Base-by-base conservation (phyloP, 257 asterid species). In the Solanum bulbocastanum region DNA sequence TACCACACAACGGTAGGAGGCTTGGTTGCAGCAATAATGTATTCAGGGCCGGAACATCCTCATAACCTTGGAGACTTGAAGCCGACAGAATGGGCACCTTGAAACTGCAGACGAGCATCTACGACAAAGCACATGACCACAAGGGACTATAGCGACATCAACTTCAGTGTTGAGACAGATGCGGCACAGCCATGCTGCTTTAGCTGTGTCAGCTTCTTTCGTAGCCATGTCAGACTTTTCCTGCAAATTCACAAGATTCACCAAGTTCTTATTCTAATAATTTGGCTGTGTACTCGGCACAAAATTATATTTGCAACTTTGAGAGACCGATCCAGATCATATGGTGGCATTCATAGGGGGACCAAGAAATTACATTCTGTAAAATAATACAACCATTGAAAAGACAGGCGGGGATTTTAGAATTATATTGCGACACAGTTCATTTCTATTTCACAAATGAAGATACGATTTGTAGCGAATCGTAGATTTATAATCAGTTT, bases 131-230 rank as follows among this genome's bases (percentile, higher is more conserved):
- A 96, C 98, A 90, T 96, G 99, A 74, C 99, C 99, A 73, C 99
- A 96, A 27, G 98, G 98, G 87, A 96, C 91, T 82, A 96, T 87
- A 30, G 96, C 92, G 69, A 95, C 93, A 40, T 96, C 98, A 9
- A 96, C 95, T 92, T 96, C 99, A 89, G 90, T 94, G 83, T 86
- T 94, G 90, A 96, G 93, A 89, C 99, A 96, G 46, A 96, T 95
- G 89, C 99, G 92, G 88, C 99, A 96, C 12, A 93, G 90, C 99
- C 99, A 96, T 75, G 99, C 98, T 78, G 97, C 88, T 94, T 96
- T 96, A 49, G 99, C 98, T 68, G 95, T 94, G 62, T 96, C 99
- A n/a, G 98, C 98, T 93, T 96, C 99, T 93, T 95, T 96, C 7
- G 91, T 88, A 84, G 98, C 99, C 89, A 90, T 89, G 37, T 96